Evolutionary conservation across 352 stramenopile species (phyloP).

Genomic region (Globisporangium splendens): DNA sequence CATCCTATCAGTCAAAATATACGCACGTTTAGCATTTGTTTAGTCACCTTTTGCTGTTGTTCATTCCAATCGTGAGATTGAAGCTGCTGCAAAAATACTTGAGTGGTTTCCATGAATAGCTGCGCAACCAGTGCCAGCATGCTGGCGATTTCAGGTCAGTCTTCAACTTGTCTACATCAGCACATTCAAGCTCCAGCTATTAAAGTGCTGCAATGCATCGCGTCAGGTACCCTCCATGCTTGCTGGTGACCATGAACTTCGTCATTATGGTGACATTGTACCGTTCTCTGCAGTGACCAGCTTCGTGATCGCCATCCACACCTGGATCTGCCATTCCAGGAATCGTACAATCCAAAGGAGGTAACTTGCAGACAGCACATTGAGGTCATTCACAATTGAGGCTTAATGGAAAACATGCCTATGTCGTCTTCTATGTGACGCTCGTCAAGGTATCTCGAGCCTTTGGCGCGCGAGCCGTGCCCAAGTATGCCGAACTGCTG

Average conservation of each 20-base stretch:
- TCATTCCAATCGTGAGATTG: too few species aligned
- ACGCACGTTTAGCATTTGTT: too few species aligned
- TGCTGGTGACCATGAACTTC: background rate
- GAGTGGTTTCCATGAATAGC: too few species aligned
- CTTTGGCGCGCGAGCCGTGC: slow-evolving; percentile 44
- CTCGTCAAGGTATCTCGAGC: slow-evolving; percentile 43
- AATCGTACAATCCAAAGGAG: slow-evolving; percentile 54
- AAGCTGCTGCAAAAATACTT: too few species aligned
- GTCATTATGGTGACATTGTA: background rate
- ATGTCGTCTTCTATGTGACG: background rate
- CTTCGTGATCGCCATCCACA: slow-evolving; percentile 61
- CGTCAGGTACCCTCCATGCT: slow-evolving; percentile 30
- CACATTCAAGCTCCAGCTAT: too few species aligned
- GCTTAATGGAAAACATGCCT: background rate
- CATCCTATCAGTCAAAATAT: too few species aligned
- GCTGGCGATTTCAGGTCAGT: too few species aligned
- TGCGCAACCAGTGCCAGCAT: too few species aligned
- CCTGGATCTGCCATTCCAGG: slow-evolving; percentile 44
- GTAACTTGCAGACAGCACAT: slow-evolving; percentile 10
- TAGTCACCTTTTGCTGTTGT: too few species aligned
- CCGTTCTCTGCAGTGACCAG: slow-evolving; percentile 36
- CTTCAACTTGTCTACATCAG: too few species aligned
- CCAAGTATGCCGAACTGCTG: slow-evolving; percentile 62
- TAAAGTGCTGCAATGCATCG: slow-evolving; percentile 35
- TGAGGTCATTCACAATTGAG: background rate